Base-by-base conservation (phyloP, 140 eudicot species). In the Oenanthe javanica region DNA sequence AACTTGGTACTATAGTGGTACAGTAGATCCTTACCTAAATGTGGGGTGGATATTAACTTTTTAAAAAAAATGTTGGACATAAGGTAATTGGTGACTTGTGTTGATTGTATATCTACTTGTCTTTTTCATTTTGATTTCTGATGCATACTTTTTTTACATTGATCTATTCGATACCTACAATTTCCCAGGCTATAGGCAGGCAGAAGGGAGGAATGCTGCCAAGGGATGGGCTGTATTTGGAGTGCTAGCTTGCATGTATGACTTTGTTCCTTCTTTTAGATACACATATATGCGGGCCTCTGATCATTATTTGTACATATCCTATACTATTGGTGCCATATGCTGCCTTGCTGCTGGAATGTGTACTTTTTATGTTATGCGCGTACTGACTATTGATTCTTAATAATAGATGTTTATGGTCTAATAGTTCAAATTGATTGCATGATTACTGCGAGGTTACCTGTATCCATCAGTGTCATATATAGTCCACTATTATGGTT, bases 151-250 rank as follows among this genome's bases (percentile, higher is more conserved):
- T 61, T 50, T 25, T 74, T 45, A 38, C 59, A 40, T 69, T 82
- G 13, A 77, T 49, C 43, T 69, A 71, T 45, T 80, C 15, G 36
- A 19, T 18, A 52, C 38, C 78, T 78, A 1, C 71, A 49, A 69
- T 69, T 77, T 85, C 51, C 79, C 87, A 93, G 97, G 86, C 70
- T 82, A 82, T 78, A 75, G 25, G 75, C 98, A 93, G 81, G 76
- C 64, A 85, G 84, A 78, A 83, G 81, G 84, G 59, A 91, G 83
- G 47, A 85, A 82, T 64, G 83, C 89, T 31, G 80, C 83, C 49
- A 86, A 78, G 87, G 96, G 97, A 81, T 93, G 98, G 96, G 90
- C 94, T 61, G 73, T 88, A 77, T 93, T 93, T 77, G 97, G 97
- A 73, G 87, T 91, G 23, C 18, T 93, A 61, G 87, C 96, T 72